These are phyloP conservation scores for Termitomyces sp. DNA, from an alignment of 768 basidiomycete species.

Conservation along the genomic window DNA sequence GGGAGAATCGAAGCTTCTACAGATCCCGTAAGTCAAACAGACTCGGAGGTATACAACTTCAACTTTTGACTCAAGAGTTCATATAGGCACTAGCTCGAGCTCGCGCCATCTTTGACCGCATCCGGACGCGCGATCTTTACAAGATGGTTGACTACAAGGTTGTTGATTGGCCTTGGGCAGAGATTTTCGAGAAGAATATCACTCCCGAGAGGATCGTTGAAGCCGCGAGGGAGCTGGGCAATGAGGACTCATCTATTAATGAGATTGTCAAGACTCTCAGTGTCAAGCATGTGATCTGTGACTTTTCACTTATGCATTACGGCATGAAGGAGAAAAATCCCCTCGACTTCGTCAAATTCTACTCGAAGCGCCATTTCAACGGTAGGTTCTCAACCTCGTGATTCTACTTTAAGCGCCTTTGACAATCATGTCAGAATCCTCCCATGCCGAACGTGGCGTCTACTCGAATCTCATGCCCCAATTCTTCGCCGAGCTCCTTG, in stretches of 20 bases:
- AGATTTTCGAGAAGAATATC: conserved; percentile 32
- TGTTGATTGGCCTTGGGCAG: conserved; percentile 35
- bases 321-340: conserved; percentile 74
- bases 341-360: conserved; percentile 66
- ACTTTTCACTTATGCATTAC: conserved; percentile 65
- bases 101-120: conserved; percentile 57
- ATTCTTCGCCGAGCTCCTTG: conserved; percentile 63
- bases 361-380: conserved; percentile 59
- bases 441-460: conserved; percentile 46
- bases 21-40: conserved; percentile 33
- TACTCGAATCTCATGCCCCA: conserved; percentile 64
- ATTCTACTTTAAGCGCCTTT: neutral
- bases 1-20: conserved; percentile 51
- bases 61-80: neutral
- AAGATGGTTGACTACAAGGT: conserved; percentile 62
- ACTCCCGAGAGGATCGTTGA: conserved; percentile 41
- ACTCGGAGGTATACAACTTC: neutral
- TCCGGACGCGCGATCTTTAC: conserved; percentile 65
- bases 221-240: conserved; percentile 27
- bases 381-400: conserved; percentile 32
- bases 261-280: conserved; percentile 29
- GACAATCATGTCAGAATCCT: conserved; percentile 30
- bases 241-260: conserved; percentile 19
- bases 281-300: conserved; percentile 57
- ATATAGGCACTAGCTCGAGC: conserved; percentile 57